phyloP scores from a whole-genome alignment of 129 eudicot species.

The Flaveria bidentis region DNA sequence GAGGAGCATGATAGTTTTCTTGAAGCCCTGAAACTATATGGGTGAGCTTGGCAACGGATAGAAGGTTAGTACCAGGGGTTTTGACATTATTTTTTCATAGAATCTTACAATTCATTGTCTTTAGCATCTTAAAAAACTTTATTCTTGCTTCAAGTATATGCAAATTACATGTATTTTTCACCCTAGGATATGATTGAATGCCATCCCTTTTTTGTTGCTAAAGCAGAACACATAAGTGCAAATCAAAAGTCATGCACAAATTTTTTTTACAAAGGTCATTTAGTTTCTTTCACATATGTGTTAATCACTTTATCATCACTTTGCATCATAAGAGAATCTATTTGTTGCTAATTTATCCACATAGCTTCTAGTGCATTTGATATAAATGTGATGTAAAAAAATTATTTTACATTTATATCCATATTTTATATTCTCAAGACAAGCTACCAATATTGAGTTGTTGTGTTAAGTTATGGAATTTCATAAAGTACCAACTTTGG shows the following conservation, averaged over 20 bases:
- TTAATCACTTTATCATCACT: conserved; percentile 3
- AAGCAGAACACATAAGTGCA: conserved; percentile 97
- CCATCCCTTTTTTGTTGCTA: conserved; percentile 36
- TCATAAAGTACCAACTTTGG: not conserved
- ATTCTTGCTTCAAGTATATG: conserved; percentile 30
- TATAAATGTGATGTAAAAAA: conserved; percentile 11
- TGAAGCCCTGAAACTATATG: conserved; percentile 92
- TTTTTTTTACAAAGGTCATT: conserved; percentile 96
- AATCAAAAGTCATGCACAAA: conserved; percentile 99
- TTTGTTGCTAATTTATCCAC: conserved; percentile 7
- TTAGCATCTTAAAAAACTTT: not conserved
- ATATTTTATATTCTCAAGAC: conserved; percentile 7
- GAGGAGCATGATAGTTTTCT: conserved; percentile 93
- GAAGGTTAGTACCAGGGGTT: conserved; percentile 57
- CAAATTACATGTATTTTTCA: not conserved
- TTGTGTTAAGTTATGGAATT: not conserved
- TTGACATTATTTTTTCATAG: not conserved
- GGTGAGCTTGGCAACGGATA: conserved; percentile 98
- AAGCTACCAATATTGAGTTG: not conserved
- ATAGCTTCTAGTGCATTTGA: no score
- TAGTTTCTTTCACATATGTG: conserved; percentile 46
- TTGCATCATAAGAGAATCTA: conserved; percentile 11
- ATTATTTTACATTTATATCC: not conserved
- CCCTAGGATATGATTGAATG: not conserved
- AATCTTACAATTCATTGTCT: conserved; percentile 4